Evolutionary conservation across 177 flowering plant genomes (phyloP), one percentile per base, ranked within the genome.

Genomic region (Vitis hybrid): DNA sequence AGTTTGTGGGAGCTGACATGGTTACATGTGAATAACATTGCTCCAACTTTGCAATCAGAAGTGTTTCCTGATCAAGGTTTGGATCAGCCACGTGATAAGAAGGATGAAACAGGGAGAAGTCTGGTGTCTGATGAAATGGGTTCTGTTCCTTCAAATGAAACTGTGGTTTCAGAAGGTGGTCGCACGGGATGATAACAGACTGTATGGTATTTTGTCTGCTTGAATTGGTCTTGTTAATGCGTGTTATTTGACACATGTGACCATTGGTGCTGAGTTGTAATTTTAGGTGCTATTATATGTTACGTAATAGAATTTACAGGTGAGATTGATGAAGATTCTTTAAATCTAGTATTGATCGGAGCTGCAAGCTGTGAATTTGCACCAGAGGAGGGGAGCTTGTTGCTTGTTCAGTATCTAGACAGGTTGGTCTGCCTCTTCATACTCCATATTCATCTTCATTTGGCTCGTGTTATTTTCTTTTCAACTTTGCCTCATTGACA

Each of bases 1-100:
- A 83, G 84, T 70, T 66, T 83, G 65, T 84, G 87, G 87, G 80
- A 84, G 54, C 71, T 82, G 18, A 82, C 87, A 30, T 84, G 85
- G 87, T 70, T 79, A 2, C 82, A 83, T 69, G 80, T 81, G 62
- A 83, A 81, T 57, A 81, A 81, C 71, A 83, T 83, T 56, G 74
- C 79, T 14, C 82, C 83, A 21, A 76, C 81, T 21, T 57, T 84
- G 71, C 87, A 82, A 62, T 52, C 76, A 17, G 85, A 82, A 70
- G 77, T 84, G 9, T 84, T 82, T 66, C 82, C 83, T 18, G 79
- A 76, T 51, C 74, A 79, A 26, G 75, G 69, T 12, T 21, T 50
- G 5, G 75, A 71, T 60, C 76, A 68, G 50, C 54, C 60, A 5
- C 54, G 40, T 65, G 56, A 23, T 51, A 71, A 61, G 59, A 64